Percentiles rank a stretch among this genome's conserved stretches.
Conservation (phyloP, 2,329 filamentous ascomycete genomes). For the Helminthosporium solani region DNA sequence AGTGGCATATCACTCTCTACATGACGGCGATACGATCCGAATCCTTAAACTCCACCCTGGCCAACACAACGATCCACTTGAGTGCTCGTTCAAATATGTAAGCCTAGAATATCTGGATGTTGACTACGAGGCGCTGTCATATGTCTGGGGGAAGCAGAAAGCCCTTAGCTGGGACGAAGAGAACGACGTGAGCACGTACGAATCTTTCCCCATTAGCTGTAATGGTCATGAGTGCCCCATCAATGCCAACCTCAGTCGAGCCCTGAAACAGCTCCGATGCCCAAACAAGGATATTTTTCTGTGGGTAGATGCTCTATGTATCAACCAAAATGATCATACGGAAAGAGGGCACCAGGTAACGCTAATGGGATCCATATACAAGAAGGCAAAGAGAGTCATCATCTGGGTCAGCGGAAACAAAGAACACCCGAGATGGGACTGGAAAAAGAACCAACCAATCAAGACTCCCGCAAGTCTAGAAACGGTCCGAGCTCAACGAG, state of each 20-base stretch:
- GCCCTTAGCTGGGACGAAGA: background rate
- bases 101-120: background rate
- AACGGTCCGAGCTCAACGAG: conserved; percentile 1
- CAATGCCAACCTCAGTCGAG: background rate
- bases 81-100: background rate
- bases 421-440: background rate
- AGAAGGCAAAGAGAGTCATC: conserved; percentile 1
- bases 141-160: conserved; percentile 2
- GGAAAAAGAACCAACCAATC: background rate
- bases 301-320: conserved; percentile 13
- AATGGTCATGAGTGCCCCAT: background rate
- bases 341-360: conserved; percentile 6
- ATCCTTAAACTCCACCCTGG: conserved; percentile 3
- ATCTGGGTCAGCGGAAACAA: conserved; percentile 5
- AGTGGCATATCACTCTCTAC: conserved; percentile 1
- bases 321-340: conserved; percentile 6
- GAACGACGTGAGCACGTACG: background rate
- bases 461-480: background rate
- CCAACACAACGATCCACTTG: background rate
- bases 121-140: conserved; percentile 5
- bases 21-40: background rate
- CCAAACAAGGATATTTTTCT: background rate
- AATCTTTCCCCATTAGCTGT: background rate
- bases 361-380: conserved; percentile 8
- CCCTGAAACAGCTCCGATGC: conserved; percentile 3